These are phyloP conservation scores for Pseudocercospora cruenta DNA, from an alignment of 2,329 filamentous ascomycete genomes.

Conservation along the genomic window DNA sequence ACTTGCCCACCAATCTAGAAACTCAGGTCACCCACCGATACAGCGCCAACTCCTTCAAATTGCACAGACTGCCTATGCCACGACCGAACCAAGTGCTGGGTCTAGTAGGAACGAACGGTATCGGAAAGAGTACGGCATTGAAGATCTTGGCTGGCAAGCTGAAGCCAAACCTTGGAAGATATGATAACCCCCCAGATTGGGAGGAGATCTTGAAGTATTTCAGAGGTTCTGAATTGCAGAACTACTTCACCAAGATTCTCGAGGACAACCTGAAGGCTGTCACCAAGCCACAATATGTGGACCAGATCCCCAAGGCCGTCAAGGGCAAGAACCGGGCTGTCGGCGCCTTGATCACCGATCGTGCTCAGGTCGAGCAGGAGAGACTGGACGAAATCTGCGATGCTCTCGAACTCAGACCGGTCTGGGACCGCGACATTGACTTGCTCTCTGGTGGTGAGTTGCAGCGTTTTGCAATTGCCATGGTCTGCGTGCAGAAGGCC, in stretches of 20 bases:
- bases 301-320: conserved; percentile 93
- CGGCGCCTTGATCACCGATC: conserved; percentile 73
- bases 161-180: conserved; percentile 94
- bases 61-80: conserved; percentile 94
- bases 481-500: conserved; percentile 92
- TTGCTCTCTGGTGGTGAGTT: conserved; percentile 95
- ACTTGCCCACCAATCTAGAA: conserved; percentile 98
- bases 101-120: conserved; percentile 98
- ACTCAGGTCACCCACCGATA: conserved; percentile 98
- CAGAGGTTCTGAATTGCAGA: conserved; percentile 95
- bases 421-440: conserved; percentile 87
- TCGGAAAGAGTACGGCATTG: conserved; percentile 98
- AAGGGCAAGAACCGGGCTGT: conserved; percentile 77
- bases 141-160: conserved; percentile 98
- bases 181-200: conserved; percentile 97
- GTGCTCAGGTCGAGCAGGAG: conserved; percentile 73
- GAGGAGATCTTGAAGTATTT: conserved; percentile 99
- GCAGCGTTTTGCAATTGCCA: conserved; percentile 95
- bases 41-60: conserved; percentile 99
- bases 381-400: conserved; percentile 75
- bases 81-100: conserved; percentile 93
- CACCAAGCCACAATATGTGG: conserved; percentile 98
- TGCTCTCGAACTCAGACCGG: conserved; percentile 82
- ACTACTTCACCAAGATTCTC: conserved; percentile 98
- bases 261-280: conserved; percentile 97